phyloP scores from a whole-genome alignment of 371 early-diverging fungal genomes.

The Saksenaea oblongispora region DNA sequence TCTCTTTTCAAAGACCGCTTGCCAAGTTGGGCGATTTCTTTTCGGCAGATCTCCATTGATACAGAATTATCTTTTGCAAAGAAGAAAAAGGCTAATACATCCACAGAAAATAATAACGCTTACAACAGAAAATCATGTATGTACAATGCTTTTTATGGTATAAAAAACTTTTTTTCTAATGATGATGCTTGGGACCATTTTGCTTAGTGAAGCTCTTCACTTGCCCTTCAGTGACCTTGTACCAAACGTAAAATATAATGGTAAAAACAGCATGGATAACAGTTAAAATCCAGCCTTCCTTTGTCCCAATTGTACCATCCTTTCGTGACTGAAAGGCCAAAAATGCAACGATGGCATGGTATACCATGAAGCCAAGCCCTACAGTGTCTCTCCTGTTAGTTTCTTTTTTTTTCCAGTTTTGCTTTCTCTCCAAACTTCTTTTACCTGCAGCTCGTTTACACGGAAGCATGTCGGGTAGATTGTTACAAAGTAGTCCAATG shows the following conservation, averaged over 20 bases:
- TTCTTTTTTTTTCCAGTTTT: not conserved
- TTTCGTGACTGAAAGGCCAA: conserved; percentile 32
- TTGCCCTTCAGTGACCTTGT: conserved; percentile 40
- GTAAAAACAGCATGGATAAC: conserved; percentile 26
- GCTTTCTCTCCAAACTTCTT: not conserved
- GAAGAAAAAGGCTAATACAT: too few relatives aligned
- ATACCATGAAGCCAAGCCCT: conserved; percentile 39
- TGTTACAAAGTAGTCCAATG: conserved; percentile 28
- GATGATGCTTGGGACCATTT: conserved; percentile 4
- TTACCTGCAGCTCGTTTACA: conserved; percentile 50
- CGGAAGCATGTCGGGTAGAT: conserved; percentile 45
- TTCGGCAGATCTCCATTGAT: too few relatives aligned
- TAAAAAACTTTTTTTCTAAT: not conserved
- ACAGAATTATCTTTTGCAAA: too few relatives aligned
- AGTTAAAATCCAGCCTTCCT: conserved; percentile 16
- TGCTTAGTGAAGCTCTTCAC: conserved; percentile 34
- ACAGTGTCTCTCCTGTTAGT: not conserved
- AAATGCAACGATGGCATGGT: conserved; percentile 31
- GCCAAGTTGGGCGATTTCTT: too few relatives aligned
- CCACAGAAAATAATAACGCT: too few relatives aligned
- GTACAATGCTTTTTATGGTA: too few relatives aligned
- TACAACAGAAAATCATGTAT: too few relatives aligned
- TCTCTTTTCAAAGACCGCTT: too few relatives aligned
- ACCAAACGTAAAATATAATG: conserved; percentile 41
- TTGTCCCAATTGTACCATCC: conserved; percentile 18